Conservation (phyloP, 2,329 filamentous ascomycete species). For the Biscogniauxia mediterranea region DNA sequence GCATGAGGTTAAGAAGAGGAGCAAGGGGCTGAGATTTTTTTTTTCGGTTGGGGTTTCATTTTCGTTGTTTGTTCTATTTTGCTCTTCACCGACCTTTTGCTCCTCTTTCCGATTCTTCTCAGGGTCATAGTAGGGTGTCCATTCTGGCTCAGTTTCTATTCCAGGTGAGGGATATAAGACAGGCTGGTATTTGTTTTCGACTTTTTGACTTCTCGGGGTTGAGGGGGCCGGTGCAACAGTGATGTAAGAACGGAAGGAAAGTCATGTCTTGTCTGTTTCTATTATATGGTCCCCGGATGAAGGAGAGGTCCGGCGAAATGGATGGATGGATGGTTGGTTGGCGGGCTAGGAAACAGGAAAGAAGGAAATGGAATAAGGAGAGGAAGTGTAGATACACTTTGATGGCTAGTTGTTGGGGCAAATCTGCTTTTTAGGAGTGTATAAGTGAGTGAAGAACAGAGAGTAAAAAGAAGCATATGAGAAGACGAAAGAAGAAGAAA, state of each 20-base stretch:
- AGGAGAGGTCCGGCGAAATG: background rate
- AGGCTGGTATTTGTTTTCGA: background rate
- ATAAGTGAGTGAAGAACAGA: too few relatives aligned
- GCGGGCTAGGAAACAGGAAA: too few relatives aligned
- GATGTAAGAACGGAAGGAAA: background rate
- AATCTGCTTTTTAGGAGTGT: too few relatives aligned
- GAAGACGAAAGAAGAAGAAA: too few relatives aligned
- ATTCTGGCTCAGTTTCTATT: background rate
- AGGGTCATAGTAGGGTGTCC: background rate
- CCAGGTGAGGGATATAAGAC: background rate
- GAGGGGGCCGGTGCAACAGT: too few relatives aligned
- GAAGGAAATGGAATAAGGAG: too few relatives aligned
- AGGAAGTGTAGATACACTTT: too few relatives aligned
- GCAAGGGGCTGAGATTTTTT: background rate
- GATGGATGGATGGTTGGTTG: background rate
- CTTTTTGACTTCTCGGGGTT: background rate
- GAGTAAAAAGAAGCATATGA: too few relatives aligned
- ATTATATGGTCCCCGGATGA: background rate
- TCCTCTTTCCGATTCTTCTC: background rate
- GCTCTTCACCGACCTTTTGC: background rate
- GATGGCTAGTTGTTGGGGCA: too few relatives aligned
- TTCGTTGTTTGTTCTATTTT: background rate
- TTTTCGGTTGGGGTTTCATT: background rate
- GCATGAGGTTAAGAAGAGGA: background rate
- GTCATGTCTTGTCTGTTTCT: background rate